Evolutionary conservation across 176 grass and related monocot genomes (phyloP).

Genomic region (Triticum dicoccoides): DNA sequence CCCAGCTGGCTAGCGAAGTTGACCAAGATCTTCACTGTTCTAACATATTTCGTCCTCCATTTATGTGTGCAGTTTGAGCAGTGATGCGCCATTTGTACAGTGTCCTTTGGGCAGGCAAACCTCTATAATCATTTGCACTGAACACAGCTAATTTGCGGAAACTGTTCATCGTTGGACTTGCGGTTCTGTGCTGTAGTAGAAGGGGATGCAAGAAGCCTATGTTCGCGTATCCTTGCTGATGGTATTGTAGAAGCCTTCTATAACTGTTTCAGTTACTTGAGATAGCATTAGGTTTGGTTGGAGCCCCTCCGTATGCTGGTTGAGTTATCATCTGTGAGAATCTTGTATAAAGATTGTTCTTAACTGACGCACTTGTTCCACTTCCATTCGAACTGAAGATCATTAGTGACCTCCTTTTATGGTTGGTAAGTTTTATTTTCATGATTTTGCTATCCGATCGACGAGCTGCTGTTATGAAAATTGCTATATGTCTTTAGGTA

Average conservation of each 20-base stretch:
- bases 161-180: constrained; percentile 25
- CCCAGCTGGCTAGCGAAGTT: background rate
- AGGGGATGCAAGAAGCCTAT: constrained; percentile 6
- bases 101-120: constrained; percentile 22
- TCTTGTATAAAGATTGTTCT: background rate
- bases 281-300: constrained; percentile 20
- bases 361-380: background rate
- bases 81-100: constrained; percentile 39
- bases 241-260: constrained; percentile 10
- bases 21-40: background rate
- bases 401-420: background rate
- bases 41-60: constrained; percentile 4
- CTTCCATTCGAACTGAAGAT: background rate
- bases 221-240: background rate
- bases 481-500: too few relatives aligned
- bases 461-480: background rate
- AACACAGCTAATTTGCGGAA: constrained; percentile 32
- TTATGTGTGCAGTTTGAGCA: constrained; percentile 35
- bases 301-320: background rate
- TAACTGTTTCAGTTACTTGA: constrained; percentile 10
- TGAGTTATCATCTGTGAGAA: background rate
- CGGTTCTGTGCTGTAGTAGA: constrained; percentile 18
- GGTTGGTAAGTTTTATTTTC: background rate
- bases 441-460: background rate
- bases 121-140: constrained; percentile 16